Percentiles rank a stretch among this genome's conserved stretches.
Evolutionary conservation across 2,329 filamentous ascomycete genomes (phyloP).

Genomic region (Knufia fluminis): DNA sequence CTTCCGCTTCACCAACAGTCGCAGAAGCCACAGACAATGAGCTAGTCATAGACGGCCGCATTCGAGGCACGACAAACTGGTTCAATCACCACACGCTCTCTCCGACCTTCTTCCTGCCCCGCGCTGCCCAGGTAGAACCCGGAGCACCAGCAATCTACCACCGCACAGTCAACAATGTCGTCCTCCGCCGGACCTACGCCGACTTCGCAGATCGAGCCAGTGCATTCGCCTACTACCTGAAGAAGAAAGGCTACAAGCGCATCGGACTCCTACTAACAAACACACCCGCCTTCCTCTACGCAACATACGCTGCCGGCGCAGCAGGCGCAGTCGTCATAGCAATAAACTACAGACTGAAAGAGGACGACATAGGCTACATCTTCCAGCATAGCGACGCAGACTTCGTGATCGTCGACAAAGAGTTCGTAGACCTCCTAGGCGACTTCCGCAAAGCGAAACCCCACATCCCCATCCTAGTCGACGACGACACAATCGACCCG

Average conservation of each 20-base stretch:
- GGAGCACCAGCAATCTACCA: constrained; percentile 78
- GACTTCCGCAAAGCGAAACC: constrained; percentile 54
- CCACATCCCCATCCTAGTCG: constrained; percentile 62
- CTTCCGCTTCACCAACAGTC: constrained; percentile 24
- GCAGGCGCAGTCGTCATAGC: constrained; percentile 69
- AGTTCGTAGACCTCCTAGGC: constrained; percentile 64
- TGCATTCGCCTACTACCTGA: constrained; percentile 79
- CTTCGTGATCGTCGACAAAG: constrained; percentile 73
- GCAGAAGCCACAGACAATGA: constrained; percentile 21
- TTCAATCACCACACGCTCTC: constrained; percentile 67
- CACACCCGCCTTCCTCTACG: constrained; percentile 87
- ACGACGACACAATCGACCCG: constrained; percentile 67
- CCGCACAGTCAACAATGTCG: constrained; percentile 64
- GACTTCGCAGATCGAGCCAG: constrained; percentile 78
- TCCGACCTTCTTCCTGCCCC: constrained; percentile 76
- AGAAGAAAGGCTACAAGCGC: constrained; percentile 61
- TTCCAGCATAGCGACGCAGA: constrained; percentile 82
- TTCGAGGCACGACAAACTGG: constrained; percentile 35
- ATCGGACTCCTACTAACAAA: constrained; percentile 86
- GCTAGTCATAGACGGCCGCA: constrained; percentile 34
- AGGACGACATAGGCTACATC: constrained; percentile 82
- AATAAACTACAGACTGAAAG: constrained; percentile 66
- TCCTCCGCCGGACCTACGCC: constrained; percentile 66
- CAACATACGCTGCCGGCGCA: constrained; percentile 76
- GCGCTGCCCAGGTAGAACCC: constrained; percentile 81